phyloP scores from a whole-genome alignment of 768 basidiomycete species.

The Lentinula aciculospora region DNA sequence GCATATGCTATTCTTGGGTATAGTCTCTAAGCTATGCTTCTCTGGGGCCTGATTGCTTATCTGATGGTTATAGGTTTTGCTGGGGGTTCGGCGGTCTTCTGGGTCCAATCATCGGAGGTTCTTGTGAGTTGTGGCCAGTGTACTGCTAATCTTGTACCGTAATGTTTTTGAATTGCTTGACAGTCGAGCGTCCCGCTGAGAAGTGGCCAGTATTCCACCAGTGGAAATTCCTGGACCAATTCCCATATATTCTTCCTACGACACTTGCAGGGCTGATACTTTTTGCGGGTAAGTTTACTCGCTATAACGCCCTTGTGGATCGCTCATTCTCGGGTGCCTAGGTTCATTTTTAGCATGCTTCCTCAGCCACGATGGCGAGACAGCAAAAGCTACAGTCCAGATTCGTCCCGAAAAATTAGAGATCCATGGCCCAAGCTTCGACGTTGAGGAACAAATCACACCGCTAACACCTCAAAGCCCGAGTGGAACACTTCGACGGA shows the following conservation, averaged over 20 bases:
- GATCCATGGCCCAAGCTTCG: constrained; percentile 30
- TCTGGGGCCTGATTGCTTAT: too few species aligned
- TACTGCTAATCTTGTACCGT: neutral
- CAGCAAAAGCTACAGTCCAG: constrained; percentile 76
- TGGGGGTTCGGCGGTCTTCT: constrained; percentile 97
- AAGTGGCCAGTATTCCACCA: constrained; percentile 84
- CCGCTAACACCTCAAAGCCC: neutral
- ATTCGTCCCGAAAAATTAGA: constrained; percentile 70
- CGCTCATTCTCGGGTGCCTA: constrained; percentile 19
- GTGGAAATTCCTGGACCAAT: constrained; percentile 60
- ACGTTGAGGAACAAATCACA: constrained; percentile 57
- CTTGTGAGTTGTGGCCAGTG: constrained; percentile 37
- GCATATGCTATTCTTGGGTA: constrained; percentile 93
- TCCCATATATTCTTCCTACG: constrained; percentile 91
- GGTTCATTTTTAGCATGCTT: constrained; percentile 86
- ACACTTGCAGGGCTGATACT: constrained; percentile 73
- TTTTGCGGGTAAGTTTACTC: constrained; percentile 42
- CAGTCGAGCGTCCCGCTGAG: constrained; percentile 76
- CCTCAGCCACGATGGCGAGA: constrained; percentile 86
- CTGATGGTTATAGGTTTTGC: constrained; percentile 55
- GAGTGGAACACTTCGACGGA: neutral
- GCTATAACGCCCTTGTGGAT: neutral
- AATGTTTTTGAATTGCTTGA: constrained; percentile 6
- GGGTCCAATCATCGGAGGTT: constrained; percentile 80
- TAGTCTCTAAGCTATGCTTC: constrained; percentile 9